Percentiles rank a stretch among this genome's conserved stretches.
Evolutionary conservation across 768 basidiomycete species (phyloP).

Genomic region (Cubamyces sp.): DNA sequence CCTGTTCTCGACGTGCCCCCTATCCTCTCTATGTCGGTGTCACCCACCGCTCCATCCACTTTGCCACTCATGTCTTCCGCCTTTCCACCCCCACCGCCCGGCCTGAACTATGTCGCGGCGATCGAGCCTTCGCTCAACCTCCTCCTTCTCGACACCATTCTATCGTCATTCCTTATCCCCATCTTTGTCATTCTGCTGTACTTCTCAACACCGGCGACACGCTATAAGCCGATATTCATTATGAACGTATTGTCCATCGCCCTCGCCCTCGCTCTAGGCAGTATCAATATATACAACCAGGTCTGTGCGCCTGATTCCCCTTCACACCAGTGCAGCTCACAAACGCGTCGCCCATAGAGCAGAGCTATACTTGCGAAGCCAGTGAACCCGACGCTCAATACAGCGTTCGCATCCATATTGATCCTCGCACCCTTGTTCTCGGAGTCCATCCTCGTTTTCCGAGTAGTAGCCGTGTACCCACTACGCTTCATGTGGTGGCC

Average conservation of each 20-base stretch:
- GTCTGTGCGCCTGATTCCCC: not conserved
- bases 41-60: not conserved
- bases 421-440: slow-evolving; percentile 39
- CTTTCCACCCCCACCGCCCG: not conserved
- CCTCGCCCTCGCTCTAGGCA: slow-evolving; percentile 5
- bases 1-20: no score
- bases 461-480: slow-evolving; percentile 43
- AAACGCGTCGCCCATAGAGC: not conserved
- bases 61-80: not conserved
- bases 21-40: not conserved
- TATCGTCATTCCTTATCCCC: slow-evolving; percentile 10
- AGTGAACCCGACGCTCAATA: not conserved
- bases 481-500: slow-evolving; percentile 23
- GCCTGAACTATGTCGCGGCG: not conserved
- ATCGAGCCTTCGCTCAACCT: slow-evolving; percentile 13
- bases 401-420: slow-evolving; percentile 1
- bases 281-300: slow-evolving; percentile 3
- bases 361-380: not conserved
- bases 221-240: slow-evolving; percentile 31
- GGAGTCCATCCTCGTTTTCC: slow-evolving; percentile 44
- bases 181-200: slow-evolving; percentile 27
- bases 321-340: not conserved
- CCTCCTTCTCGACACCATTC: slow-evolving; percentile 10
- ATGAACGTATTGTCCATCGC: slow-evolving; percentile 32
- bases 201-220: slow-evolving; percentile 31